Base-by-base conservation (phyloP, 2,329 filamentous ascomycete species). In the Nannizzia gypsea region DNA sequence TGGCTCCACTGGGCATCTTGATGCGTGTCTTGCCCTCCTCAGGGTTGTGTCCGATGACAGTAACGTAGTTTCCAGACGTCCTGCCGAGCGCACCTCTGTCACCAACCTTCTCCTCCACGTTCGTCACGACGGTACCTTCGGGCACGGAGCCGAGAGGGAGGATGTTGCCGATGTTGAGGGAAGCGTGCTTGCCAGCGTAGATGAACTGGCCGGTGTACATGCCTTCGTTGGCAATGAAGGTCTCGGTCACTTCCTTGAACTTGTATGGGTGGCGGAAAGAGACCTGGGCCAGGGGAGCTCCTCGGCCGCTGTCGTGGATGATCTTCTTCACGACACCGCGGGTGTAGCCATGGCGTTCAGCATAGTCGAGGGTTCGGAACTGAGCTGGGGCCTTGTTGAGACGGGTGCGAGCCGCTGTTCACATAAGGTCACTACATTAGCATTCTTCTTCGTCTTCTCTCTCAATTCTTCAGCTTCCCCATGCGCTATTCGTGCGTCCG, bases 151-250 rank as follows among this genome's bases (percentile, higher is more conserved):
- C 84, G 71, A 99, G 86, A 68, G 93, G 93, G 66, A 99, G 89
- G 76, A 99, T 81, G 85, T 99, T 99, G 79, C 93, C 93, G 78
- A 99, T 87, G 74, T 89, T 97, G 75, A 99, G 85, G 69, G 87
- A 83, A 73, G 93, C 93, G 82, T 96, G 93, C 90, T 99, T 99
- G 77, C 93, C 93, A 76, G 92, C 93, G 81, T 99, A 99, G 87
- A 99, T 90, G 85, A 99, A 99, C 81, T 99, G 93, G 77, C 93
- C 93, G 69, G 93, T 96, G 89, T 97, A 99, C 91, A 97, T 96
- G 83, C 93, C 93, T 84, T 97, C 93, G 82, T 97, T 99, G 80
- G 93, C 93, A 76, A 99, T 99, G 87, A 99, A 96, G 71, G 93
- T 99, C 87, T 99, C 91, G 78, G 88, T 92, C 78, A 90, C 82